Evolutionary conservation across 306 rosid species (phyloP).

Genomic region (Dryas octopetala): DNA sequence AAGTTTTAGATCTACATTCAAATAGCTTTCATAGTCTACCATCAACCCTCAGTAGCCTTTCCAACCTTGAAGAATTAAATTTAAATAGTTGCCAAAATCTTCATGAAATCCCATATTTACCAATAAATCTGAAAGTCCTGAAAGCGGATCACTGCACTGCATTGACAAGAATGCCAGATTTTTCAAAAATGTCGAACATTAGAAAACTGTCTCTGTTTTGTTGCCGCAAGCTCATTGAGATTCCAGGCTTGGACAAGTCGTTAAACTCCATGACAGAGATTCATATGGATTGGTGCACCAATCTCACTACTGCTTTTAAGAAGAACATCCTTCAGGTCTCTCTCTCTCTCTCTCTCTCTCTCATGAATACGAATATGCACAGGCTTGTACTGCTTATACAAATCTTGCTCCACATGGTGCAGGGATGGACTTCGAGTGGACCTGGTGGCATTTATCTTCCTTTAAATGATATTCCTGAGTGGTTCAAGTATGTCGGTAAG

Average conservation of each 20-base stretch:
- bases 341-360: neutral
- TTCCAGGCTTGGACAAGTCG: constrained; percentile 22
- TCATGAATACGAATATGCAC: too few relatives aligned
- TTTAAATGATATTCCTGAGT: constrained; percentile 21
- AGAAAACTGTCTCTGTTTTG: neutral
- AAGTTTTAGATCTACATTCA: neutral
- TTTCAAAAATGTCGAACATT: constrained; percentile 2
- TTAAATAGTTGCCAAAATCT: neutral
- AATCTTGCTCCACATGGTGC: neutral
- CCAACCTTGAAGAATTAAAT: neutral
- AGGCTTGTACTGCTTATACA: too few relatives aligned
- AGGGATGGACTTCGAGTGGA: constrained; percentile 18
- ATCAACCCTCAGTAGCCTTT: neutral
- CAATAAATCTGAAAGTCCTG: neutral
- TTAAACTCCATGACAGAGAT: neutral
- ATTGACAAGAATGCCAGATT: constrained; percentile 10
- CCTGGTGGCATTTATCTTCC: constrained; percentile 14
- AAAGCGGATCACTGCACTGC: neutral
- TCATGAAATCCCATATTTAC: neutral
- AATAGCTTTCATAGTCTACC: constrained; percentile 1
- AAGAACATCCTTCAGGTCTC: constrained; percentile 25
- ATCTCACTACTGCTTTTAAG: neutral
- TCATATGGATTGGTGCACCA: constrained; percentile 19
- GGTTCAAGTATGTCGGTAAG: constrained; percentile 10
- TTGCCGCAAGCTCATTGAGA: constrained; percentile 5